These are phyloP conservation scores for Aureobasidium melanogenum DNA, from an alignment of 2,329 filamentous ascomycete genomes.

Conservation along the genomic window DNA sequence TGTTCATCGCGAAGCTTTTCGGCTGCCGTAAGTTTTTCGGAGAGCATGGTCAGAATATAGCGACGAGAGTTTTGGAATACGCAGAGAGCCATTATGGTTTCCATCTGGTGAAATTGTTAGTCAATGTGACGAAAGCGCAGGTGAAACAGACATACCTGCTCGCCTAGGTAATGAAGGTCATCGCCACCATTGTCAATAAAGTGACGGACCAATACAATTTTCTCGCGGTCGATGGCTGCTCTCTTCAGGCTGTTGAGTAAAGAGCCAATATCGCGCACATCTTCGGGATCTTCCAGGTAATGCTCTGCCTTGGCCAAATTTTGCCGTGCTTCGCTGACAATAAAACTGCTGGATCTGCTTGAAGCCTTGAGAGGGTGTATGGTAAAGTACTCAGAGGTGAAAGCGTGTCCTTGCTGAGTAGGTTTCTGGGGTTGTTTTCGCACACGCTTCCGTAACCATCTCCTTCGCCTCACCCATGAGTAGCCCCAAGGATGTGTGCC, in stretches of 20 bases:
- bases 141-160: conserved; percentile 36
- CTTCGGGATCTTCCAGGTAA: conserved; percentile 39
- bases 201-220: conserved; percentile 70
- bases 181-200: conserved; percentile 71
- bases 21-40: conserved; percentile 48
- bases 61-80: conserved; percentile 83
- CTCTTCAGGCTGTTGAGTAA: conserved; percentile 60
- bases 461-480: conserved; percentile 81
- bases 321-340: neutral
- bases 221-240: conserved; percentile 80
- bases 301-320: conserved; percentile 31
- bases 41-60: conserved; percentile 63
- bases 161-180: conserved; percentile 65
- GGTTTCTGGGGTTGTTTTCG: conserved; percentile 43
- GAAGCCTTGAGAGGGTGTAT: conserved; percentile 41
- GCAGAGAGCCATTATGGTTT: conserved; percentile 76
- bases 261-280: conserved; percentile 56
- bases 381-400: conserved; percentile 72
- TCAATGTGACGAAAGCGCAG: conserved; percentile 20
- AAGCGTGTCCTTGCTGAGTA: conserved; percentile 50
- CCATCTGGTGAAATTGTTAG: conserved; percentile 46
- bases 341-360: conserved; percentile 16
- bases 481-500: conserved; percentile 83
- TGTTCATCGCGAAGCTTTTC: conserved; percentile 42
- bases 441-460: conserved; percentile 76